phyloP scores from a whole-genome alignment of 164 flowering plant species.

The Dillenia turbinata region DNA sequence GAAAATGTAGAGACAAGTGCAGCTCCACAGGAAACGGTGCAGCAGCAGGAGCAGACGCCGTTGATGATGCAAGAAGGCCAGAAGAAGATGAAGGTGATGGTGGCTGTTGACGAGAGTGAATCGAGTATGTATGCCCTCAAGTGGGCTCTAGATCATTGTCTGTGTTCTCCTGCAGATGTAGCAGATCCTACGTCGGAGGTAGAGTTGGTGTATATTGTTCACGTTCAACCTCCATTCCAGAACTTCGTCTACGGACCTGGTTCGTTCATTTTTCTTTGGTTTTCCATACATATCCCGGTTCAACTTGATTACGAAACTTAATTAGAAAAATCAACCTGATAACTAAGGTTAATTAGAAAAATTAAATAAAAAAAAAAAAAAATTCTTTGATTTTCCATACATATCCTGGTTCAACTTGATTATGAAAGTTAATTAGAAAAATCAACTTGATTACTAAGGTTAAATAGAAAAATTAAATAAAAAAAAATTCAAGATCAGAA shows the following conservation, averaged over 20 bases:
- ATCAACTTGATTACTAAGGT: no score
- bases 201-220: constrained; percentile 27
- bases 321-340: no score
- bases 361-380: no score
- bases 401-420: no score
- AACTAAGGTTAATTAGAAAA: no score
- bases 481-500: no score
- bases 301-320: no score
- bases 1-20: background rate
- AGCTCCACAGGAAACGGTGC: background rate
- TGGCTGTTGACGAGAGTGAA: constrained; percentile 67
- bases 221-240: constrained; percentile 53
- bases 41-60: constrained; percentile 1
- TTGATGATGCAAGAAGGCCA: constrained; percentile 1
- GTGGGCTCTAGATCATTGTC: constrained; percentile 44
- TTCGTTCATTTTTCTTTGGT: background rate
- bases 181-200: constrained; percentile 2
- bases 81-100: constrained; percentile 49
- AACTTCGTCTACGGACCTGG: constrained; percentile 47
- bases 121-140: constrained; percentile 54
- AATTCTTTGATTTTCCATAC: no score
- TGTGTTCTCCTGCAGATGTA: constrained; percentile 3
- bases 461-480: no score
- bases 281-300: background rate
- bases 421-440: no score